Base-by-base conservation (phyloP, 1,139 yeast genomes). In the Debaryomyces subglobosus region DNA sequence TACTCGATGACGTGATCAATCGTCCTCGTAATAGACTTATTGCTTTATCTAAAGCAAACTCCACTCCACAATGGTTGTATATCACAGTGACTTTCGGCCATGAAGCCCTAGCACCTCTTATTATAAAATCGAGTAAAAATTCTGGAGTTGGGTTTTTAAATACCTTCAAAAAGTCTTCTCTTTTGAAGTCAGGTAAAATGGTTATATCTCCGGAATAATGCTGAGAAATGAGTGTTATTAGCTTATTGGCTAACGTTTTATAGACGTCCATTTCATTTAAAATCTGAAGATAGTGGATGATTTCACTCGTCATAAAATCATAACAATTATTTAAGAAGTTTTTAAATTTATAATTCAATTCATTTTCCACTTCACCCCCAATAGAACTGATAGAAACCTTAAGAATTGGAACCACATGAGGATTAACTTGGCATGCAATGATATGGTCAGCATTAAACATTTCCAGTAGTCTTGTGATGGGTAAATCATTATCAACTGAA, bases 381-480 rank as follows among this genome's bases (percentile, higher is more conserved):
- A 84, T 84, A 58, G 84, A 81, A 47, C 87, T 77, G 1, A 84
- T 77, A 0, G 92, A 84, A 24, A 84, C 69, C 54, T 83, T 83
- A 55, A 94, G 72, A 44, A 94, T 79, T 2, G 99, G 98, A 1
- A 89, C 92, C 29, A 94, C 96, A 63, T 94, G 99, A 0, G 98
- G 97, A 60, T 95, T 90, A 1, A 94, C 99, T 67, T 95, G 98
- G 47, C 96, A 92, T 0, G 97, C 98, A 61, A 94, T 89, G 52
- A 94, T 92, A 64, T 95, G 97, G 63, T 94, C 96, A 33, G 94
- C 97, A 61, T 94, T 94, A 64, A 94, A 95, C 92, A 94, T 89
- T 65, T 94, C 99, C 43, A 96, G 88, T 16, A 94, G 73, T 57
- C 97, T 78, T 0, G 96, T 79, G 27, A 91, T 85, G 2, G 99